Evolutionary conservation across 2,329 filamentous ascomycete genomes (phyloP).

Genomic region (Cryphonectria japonica): DNA sequence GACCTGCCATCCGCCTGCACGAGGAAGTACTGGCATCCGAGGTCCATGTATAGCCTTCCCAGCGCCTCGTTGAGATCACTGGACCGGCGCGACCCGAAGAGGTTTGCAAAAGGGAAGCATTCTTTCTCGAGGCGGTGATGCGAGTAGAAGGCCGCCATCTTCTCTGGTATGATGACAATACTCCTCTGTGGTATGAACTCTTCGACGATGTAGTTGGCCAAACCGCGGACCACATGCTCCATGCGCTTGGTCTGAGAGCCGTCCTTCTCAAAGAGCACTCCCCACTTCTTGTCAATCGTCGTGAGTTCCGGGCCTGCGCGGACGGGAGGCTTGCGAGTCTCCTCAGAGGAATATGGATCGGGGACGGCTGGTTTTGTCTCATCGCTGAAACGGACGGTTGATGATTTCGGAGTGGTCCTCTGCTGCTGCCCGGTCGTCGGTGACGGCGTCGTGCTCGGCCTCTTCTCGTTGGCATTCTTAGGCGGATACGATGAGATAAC

Average conservation of each 20-base stretch:
- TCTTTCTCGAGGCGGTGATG: slow-evolving; percentile 68
- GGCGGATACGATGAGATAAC: slow-evolving; percentile 11
- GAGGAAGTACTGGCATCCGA: slow-evolving; percentile 67
- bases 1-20: slow-evolving; percentile 57
- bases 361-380: slow-evolving; percentile 26
- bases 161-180: slow-evolving; percentile 74
- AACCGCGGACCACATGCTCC: slow-evolving; percentile 70
- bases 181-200: slow-evolving; percentile 69
- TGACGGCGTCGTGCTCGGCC: neutral
- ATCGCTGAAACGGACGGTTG: slow-evolving; percentile 27
- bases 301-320: slow-evolving; percentile 49
- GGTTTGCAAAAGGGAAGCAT: slow-evolving; percentile 68
- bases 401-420: slow-evolving; percentile 11
- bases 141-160: slow-evolving; percentile 75
- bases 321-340: slow-evolving; percentile 4
- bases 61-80: slow-evolving; percentile 53
- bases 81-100: slow-evolving; percentile 51
- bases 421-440: slow-evolving; percentile 4
- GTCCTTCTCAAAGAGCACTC: slow-evolving; percentile 69
- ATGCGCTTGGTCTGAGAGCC: slow-evolving; percentile 70
- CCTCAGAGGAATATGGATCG: slow-evolving; percentile 11
- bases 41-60: slow-evolving; percentile 58
- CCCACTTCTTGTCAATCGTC: slow-evolving; percentile 75
- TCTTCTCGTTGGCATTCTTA: slow-evolving; percentile 21
- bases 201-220: slow-evolving; percentile 75